Evolutionary conservation across 1,284 basidiomycete genomes (phyloP).

Genomic region (Golubevia pallescens): DNA sequence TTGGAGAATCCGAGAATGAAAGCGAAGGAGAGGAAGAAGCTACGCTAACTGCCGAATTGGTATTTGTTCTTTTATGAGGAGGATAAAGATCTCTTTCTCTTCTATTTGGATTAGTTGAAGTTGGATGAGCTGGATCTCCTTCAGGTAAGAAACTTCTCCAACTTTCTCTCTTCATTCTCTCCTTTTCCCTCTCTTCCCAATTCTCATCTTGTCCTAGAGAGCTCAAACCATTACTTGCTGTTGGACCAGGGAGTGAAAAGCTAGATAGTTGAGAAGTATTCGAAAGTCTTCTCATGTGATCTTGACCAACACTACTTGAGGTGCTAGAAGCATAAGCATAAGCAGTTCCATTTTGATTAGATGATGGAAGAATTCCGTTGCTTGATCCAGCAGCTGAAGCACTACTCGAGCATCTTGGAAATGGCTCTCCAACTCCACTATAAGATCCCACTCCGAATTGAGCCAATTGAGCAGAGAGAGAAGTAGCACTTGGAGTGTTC

Average conservation of each 20-base stretch:
- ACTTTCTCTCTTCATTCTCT: slow-evolving; percentile 18
- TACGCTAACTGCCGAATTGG: not conserved
- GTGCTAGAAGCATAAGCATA: too few species aligned
- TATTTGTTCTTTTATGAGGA: not conserved
- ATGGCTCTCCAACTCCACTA: too few species aligned
- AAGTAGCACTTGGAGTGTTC: too few species aligned
- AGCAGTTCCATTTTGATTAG: too few species aligned
- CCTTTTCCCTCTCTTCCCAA: too few species aligned
- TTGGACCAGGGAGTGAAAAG: slow-evolving; percentile 24
- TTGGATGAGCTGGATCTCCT: slow-evolving; percentile 16
- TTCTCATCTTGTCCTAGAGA: not conserved
- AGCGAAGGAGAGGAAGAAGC: slow-evolving; percentile 7
- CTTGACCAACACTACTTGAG: too few species aligned
- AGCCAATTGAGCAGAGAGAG: too few species aligned
- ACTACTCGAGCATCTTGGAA: too few species aligned
- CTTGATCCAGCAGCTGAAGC: too few species aligned
- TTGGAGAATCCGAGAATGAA: slow-evolving; percentile 18
- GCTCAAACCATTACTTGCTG: slow-evolving; percentile 7
- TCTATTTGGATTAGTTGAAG: too few species aligned
- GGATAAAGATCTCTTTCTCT: not conserved
- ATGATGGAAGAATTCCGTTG: too few species aligned
- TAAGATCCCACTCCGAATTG: too few species aligned
- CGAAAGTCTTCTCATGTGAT: slow-evolving; percentile 16
- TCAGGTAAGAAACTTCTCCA: slow-evolving; percentile 32
- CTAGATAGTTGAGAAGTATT: slow-evolving; percentile 28